A percentile compares a stretch with the other conserved stretches of the same genome.
These are phyloP conservation scores for Pseudogymnoascus sp. DNA, from an alignment of 2,329 filamentous ascomycete genomes.

Conservation along the genomic window DNA sequence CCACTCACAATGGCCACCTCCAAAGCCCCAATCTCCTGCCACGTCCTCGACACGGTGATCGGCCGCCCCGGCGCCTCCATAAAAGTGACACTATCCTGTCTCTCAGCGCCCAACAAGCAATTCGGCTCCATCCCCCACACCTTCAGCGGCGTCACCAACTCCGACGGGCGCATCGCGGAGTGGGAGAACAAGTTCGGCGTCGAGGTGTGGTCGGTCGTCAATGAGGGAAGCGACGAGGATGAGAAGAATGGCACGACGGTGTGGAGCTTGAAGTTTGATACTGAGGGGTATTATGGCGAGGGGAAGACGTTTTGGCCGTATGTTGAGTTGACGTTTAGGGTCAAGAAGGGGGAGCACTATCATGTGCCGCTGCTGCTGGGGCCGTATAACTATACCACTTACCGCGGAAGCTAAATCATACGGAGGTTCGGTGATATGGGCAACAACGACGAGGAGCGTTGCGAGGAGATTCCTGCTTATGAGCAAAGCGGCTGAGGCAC, in stretches of 20 bases:
- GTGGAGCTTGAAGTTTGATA: constrained; percentile 68
- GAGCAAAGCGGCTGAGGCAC: not conserved
- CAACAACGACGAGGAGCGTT: not conserved
- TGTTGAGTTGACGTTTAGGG: constrained; percentile 46
- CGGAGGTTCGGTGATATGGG: not conserved
- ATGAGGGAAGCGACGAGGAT: constrained; percentile 5
- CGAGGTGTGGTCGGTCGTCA: constrained; percentile 1
- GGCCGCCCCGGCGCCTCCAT: constrained; percentile 62
- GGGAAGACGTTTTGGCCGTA: constrained; percentile 50
- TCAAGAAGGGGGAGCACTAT: constrained; percentile 55
- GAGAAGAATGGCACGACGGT: constrained; percentile 29
- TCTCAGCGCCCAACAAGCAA: constrained; percentile 24
- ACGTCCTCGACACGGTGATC: constrained; percentile 74
- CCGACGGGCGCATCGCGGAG: constrained; percentile 63
- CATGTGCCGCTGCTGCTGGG: constrained; percentile 72
- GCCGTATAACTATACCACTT: constrained; percentile 75
- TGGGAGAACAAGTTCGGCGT: constrained; percentile 44
- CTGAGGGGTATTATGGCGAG: constrained; percentile 60
- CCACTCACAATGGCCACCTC: constrained; percentile 9
- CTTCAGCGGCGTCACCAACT: constrained; percentile 63
- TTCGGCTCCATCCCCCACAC: constrained; percentile 33
- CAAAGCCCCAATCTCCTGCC: constrained; percentile 67
- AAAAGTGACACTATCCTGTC: constrained; percentile 42
- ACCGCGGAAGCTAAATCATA: constrained; percentile 45
- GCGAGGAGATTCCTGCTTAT: not conserved